Evolutionary conservation across 2,329 filamentous ascomycete species (phyloP).

Genomic region (Zymoseptoria tritici): DNA sequence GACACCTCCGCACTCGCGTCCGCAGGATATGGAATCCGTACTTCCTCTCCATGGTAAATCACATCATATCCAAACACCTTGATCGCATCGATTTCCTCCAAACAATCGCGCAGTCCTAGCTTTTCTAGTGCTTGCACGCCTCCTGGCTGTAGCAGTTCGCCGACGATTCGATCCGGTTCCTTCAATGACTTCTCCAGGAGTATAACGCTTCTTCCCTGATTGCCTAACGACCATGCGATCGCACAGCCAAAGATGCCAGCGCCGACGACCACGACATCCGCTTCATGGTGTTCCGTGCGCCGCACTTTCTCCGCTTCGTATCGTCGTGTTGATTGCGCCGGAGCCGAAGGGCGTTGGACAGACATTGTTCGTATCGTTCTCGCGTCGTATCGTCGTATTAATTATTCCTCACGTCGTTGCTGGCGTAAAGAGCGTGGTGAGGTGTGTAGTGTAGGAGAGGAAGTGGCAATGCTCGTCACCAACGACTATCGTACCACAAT

Average conservation of each 20-base stretch:
- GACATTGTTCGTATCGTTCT: slow-evolving; percentile 2
- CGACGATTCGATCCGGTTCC: slow-evolving; percentile 91
- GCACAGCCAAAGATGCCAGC: slow-evolving; percentile 87
- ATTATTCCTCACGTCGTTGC: not conserved
- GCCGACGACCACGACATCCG: slow-evolving; percentile 84
- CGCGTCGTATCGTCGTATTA: not conserved
- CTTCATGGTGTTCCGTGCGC: slow-evolving; percentile 51
- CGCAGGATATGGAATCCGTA: slow-evolving; percentile 71
- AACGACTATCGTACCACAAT: not conserved
- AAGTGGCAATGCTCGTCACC: not conserved
- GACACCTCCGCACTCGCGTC: slow-evolving; percentile 38
- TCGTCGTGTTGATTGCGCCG: slow-evolving; percentile 10
- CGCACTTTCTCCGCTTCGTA: slow-evolving; percentile 35
- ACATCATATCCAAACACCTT: slow-evolving; percentile 81
- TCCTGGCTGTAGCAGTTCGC: slow-evolving; percentile 88
- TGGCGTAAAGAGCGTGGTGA: not conserved
- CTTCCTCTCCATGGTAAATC: slow-evolving; percentile 66
- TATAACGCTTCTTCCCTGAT: slow-evolving; percentile 84
- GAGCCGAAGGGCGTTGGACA: not conserved
- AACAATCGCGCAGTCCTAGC: slow-evolving; percentile 70
- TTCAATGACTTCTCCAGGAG: slow-evolving; percentile 82
- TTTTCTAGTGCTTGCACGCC: slow-evolving; percentile 73
- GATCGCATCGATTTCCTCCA: slow-evolving; percentile 84
- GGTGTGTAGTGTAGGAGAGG: not conserved
- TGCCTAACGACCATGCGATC: slow-evolving; percentile 72